These are phyloP conservation scores for Avena insularis DNA, from an alignment of 176 grass and related monocot species.

Conservation along the genomic window DNA sequence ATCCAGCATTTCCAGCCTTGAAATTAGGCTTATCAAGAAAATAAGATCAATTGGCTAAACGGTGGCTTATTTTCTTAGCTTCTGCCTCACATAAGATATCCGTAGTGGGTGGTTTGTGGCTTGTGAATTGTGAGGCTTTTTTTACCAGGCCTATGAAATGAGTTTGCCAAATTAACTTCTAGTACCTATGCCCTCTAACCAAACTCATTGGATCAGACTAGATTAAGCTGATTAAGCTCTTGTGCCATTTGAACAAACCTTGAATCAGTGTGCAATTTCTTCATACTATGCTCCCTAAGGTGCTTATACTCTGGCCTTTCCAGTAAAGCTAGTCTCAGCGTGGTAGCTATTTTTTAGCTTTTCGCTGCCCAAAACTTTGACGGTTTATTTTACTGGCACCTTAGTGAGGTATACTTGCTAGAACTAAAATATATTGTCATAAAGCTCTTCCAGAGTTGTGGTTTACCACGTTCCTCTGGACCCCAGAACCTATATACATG, in stretches of 20 bases:
- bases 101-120: slow-evolving; percentile 5
- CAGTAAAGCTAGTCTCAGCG: slow-evolving; percentile 8
- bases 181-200: slow-evolving; percentile 8
- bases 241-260: slow-evolving; percentile 3
- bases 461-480: slow-evolving; percentile 17
- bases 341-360: background rate
- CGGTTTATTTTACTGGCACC: background rate
- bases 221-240: background rate
- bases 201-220: slow-evolving; percentile 6
- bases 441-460: background rate
- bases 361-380: background rate
- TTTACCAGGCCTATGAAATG: background rate
- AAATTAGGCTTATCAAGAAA: slow-evolving; percentile 18
- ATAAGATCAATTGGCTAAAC: background rate
- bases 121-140: background rate
- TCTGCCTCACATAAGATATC: background rate
- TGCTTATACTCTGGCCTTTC: slow-evolving; percentile 11
- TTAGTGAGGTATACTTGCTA: slow-evolving; percentile 30
- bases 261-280: slow-evolving; percentile 19
- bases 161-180: background rate
- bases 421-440: background rate
- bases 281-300: slow-evolving; percentile 7
- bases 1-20: background rate
- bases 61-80: background rate
- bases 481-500: slow-evolving; percentile 21